phyloP scores from a whole-genome alignment of 2,329 filamentous ascomycete genomes.

The Ceratocystis harringtonii region DNA sequence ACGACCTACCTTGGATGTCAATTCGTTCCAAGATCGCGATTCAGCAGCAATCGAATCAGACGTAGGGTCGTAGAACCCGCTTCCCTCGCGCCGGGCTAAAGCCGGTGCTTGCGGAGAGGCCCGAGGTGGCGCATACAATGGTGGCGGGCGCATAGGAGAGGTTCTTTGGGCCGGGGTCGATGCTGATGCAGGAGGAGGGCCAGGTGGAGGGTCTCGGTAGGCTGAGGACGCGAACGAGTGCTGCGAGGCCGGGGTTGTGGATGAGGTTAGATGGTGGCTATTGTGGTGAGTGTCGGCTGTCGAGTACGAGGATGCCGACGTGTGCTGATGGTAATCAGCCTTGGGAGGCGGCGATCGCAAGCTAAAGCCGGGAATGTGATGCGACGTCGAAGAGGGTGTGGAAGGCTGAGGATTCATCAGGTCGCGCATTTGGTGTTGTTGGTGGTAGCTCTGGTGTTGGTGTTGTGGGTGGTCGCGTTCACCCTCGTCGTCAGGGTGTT shows the following conservation, averaged over 20 bases:
- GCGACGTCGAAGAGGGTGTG: constrained; percentile 22
- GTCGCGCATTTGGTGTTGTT: constrained; percentile 30
- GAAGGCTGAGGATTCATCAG: constrained; percentile 29
- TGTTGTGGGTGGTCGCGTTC: constrained; percentile 22
- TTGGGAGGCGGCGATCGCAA: constrained; percentile 33
- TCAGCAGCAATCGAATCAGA: constrained; percentile 37
- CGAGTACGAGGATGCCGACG: not conserved
- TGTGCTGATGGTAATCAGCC: not conserved
- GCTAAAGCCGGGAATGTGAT: constrained; percentile 31
- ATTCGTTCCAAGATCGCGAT: constrained; percentile 31
- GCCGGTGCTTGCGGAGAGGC: constrained; percentile 24
- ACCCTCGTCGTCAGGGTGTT: constrained; percentile 30
- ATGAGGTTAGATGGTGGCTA: constrained; percentile 22
- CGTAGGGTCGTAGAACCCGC: constrained; percentile 40
- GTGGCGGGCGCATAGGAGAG: not conserved
- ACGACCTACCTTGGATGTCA: constrained; percentile 32
- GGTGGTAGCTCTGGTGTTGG: constrained; percentile 17
- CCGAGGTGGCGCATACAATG: constrained; percentile 19
- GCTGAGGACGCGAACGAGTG: constrained; percentile 21
- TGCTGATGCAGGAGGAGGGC: constrained; percentile 31
- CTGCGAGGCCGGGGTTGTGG: constrained; percentile 31
- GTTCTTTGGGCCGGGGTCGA: constrained; percentile 30
- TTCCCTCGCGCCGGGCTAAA: constrained; percentile 24
- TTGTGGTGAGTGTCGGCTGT: not conserved
- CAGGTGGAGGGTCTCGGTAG: constrained; percentile 20